phyloP scores from a whole-genome alignment of 164 flowering plant species.

The Hamamelis virginiana region DNA sequence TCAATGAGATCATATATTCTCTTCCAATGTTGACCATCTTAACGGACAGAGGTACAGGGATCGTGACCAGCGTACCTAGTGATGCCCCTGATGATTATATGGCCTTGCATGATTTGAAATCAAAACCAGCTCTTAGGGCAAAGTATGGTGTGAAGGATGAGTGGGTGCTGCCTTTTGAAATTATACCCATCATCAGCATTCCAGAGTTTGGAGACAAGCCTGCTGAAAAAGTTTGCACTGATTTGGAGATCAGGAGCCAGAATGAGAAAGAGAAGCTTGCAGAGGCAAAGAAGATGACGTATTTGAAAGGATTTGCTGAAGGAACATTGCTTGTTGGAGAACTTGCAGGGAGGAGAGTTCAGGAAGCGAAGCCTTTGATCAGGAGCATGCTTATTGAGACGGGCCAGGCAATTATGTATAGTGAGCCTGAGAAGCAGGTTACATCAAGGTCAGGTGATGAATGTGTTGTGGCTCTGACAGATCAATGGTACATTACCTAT shows the following conservation, averaged over 20 bases:
- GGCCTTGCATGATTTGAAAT: conserved; percentile 73
- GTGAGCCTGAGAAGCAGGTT: conserved; percentile 88
- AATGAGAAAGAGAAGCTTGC: conserved; percentile 79
- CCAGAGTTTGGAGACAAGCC: conserved; percentile 69
- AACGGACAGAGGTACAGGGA: conserved; percentile 83
- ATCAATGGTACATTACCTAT: conserved; percentile 88
- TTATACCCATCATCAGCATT: conserved; percentile 64
- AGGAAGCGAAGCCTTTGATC: conserved; percentile 77
- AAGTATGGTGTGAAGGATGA: conserved; percentile 78
- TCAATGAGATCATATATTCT: conserved; percentile 54
- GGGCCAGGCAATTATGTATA: conserved; percentile 67
- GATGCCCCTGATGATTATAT: conserved; percentile 92
- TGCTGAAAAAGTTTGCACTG: conserved; percentile 70
- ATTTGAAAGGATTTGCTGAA: conserved; percentile 78
- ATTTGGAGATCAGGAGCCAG: conserved; percentile 76
- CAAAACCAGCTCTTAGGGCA: conserved; percentile 63
- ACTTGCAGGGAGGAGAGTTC: conserved; percentile 63
- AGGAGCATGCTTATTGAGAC: conserved; percentile 61
- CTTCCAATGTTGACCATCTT: conserved; percentile 81
- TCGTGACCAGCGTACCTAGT: conserved; percentile 92
- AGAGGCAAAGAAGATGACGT: conserved; percentile 71
- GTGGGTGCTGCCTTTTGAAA: conserved; percentile 71
- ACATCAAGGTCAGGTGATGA: conserved; percentile 93
- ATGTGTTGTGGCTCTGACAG: conserved; percentile 90
- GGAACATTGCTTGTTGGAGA: conserved; percentile 80